Base-by-base conservation (phyloP, 176 grass and related monocot species). In the maize (Zea mays) region DNA sequence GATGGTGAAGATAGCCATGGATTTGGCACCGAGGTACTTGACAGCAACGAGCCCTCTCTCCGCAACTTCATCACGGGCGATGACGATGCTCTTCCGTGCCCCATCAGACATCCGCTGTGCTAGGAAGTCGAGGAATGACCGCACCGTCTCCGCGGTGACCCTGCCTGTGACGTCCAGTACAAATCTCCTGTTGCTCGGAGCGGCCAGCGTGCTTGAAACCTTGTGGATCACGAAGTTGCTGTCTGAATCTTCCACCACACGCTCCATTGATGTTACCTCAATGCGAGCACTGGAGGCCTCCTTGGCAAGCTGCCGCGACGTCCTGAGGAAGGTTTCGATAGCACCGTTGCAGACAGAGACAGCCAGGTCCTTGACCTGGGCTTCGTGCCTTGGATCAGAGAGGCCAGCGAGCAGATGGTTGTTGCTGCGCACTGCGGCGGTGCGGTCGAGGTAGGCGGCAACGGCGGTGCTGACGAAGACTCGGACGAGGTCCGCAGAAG, bases 271-370 rank as follows among this genome's bases (percentile, higher is more conserved):
- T 6, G 57, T 47, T 2, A 54, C 33, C 59, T 79, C 79, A 19
- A 71, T 55, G 13, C 51, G 47, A 62, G 60, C 20, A 71, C 47
- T 9, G 0, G 78, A 64, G 13, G 55, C 80, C 54, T 86, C 81
- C 56, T 72, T 83, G 19, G 87, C 58, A n/a, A 82, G 84, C 67
- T 87, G 80, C 47, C 86, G 86, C 35, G 82, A 93, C 8, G 91
- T 93, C 79, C 86, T 89, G 44, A 97, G 76, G 55, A 93, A 90
- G 1, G 94, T 93, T 58, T 90, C 89, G 1, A 97, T 85, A 6
- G 88, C 94, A 14, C 94, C 94, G n/a, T 97, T 97, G 78, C 94
- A 86, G 44, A 93, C 73, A 9, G 94, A 89, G 3, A 97, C 89
- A 4, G 87, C 75, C 19, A 97, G n/a, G 58, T 93, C 89, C 91